Percentiles rank a stretch among this genome's conserved stretches.
Conservation (phyloP, 139 green algal species). For the Ulvella scutata region DNA sequence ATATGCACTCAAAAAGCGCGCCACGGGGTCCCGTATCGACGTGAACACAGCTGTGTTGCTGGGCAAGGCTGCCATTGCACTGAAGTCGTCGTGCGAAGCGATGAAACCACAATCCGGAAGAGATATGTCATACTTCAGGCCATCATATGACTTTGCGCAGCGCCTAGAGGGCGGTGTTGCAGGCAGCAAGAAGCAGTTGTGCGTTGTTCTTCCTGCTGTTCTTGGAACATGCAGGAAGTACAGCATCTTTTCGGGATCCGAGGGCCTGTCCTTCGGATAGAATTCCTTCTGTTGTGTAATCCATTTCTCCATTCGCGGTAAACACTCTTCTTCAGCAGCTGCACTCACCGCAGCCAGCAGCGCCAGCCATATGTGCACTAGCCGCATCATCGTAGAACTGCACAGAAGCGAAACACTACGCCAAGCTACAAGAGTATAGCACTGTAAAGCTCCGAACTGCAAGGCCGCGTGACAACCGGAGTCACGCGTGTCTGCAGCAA, state of each 20-base stretch:
- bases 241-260: conserved; percentile 34
- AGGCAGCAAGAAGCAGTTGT: conserved; percentile 68
- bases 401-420: too few relatives aligned
- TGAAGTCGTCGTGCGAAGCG: conserved; percentile 78
- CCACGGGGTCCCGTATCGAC: conserved; percentile 58
- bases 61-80: conserved; percentile 40
- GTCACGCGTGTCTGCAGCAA: too few relatives aligned
- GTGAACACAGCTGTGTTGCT: conserved; percentile 30
- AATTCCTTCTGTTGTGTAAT: background rate
- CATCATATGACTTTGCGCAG: conserved; percentile 72
- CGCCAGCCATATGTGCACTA: too few relatives aligned
- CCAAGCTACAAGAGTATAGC: too few relatives aligned
- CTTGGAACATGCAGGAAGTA: conserved; percentile 92
- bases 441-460: too few relatives aligned
- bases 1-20: conserved; percentile 69
- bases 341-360: too few relatives aligned
- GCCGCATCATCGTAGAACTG: too few relatives aligned
- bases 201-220: conserved; percentile 77
- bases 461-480: too few relatives aligned
- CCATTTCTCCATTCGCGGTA: background rate
- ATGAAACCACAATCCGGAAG: conserved; percentile 51
- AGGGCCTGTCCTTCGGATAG: background rate
- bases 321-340: background rate
- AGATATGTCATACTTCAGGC: conserved; percentile 47
- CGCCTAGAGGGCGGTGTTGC: conserved; percentile 11